phyloP scores from a whole-genome alignment of 805 yeast genomes.

The Pichia deserticola region DNA sequence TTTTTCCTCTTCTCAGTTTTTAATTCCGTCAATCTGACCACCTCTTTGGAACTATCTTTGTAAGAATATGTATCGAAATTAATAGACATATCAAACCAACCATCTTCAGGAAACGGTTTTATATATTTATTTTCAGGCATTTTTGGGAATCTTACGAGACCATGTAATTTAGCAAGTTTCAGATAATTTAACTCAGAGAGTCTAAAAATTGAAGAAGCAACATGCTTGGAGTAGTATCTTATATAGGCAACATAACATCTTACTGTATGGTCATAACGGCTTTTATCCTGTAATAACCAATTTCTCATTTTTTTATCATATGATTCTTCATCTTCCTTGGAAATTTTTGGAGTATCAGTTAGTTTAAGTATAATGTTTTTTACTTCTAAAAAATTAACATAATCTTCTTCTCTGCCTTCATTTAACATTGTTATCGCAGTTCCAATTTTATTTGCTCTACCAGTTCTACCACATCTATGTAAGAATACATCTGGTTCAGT shows the following conservation, averaged over 20 bases:
- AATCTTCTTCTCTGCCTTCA: slow-evolving; percentile 74
- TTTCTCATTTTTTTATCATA: slow-evolving; percentile 30
- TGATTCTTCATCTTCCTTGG: slow-evolving; percentile 15
- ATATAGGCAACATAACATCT: slow-evolving; percentile 77
- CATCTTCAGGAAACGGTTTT: slow-evolving; percentile 54
- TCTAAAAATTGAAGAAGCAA: slow-evolving; percentile 83
- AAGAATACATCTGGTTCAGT: slow-evolving; percentile 85
- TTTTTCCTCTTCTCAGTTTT: slow-evolving; percentile 36
- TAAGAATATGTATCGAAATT: slow-evolving; percentile 66
- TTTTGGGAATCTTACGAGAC: slow-evolving; percentile 75
- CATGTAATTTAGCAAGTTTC: slow-evolving; percentile 68
- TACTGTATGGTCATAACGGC: slow-evolving; percentile 74
- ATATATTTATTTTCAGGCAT: slow-evolving; percentile 82
- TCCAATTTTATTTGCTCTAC: slow-evolving; percentile 83
- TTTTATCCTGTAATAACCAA: slow-evolving; percentile 69
- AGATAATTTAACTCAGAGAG: slow-evolving; percentile 61
- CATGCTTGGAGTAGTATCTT: slow-evolving; percentile 78
- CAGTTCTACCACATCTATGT: slow-evolving; percentile 94
- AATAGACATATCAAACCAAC: slow-evolving; percentile 58
- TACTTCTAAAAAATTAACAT: slow-evolving; percentile 71
- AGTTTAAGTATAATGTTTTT: slow-evolving; percentile 49
- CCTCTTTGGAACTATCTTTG: slow-evolving; percentile 57
- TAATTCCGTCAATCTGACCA: slow-evolving; percentile 49
- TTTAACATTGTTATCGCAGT: slow-evolving; percentile 68
- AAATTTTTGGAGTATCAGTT: slow-evolving; percentile 21